These are phyloP conservation scores for Cladobotryum mycophilum DNA, from an alignment of 2,329 filamentous ascomycete genomes.

Conservation along the genomic window DNA sequence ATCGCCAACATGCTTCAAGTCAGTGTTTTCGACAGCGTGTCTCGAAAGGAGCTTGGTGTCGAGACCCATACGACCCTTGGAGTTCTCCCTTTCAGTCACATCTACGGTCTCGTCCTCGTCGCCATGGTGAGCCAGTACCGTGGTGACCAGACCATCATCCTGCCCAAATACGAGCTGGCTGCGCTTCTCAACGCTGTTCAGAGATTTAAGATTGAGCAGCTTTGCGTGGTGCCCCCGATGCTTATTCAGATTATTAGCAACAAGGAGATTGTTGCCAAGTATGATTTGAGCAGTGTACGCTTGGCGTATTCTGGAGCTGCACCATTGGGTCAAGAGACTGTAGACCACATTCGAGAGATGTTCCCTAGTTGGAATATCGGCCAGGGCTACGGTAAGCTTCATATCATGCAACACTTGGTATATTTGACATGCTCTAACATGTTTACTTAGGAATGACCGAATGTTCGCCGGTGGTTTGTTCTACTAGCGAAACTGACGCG, in stretches of 20 bases:
- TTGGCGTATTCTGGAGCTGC: slow-evolving; percentile 67
- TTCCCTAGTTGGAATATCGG: slow-evolving; percentile 61
- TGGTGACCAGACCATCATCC: slow-evolving; percentile 66
- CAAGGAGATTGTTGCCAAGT: slow-evolving; percentile 51
- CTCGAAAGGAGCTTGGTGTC: slow-evolving; percentile 31
- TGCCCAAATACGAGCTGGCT: slow-evolving; percentile 71
- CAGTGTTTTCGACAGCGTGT: slow-evolving; percentile 34
- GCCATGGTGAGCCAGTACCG: slow-evolving; percentile 59
- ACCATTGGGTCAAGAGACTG: slow-evolving; percentile 64
- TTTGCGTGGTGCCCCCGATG: slow-evolving; percentile 72
- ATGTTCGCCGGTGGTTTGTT: slow-evolving; percentile 60
- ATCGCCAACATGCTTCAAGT: slow-evolving; percentile 70
- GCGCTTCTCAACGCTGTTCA: slow-evolving; percentile 59
- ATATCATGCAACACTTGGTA: no score
- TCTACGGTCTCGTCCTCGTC: slow-evolving; percentile 70
- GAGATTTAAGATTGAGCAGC: slow-evolving; percentile 58
- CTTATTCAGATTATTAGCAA: slow-evolving; percentile 67
- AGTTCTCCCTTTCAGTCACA: slow-evolving; percentile 75
- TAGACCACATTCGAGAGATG: slow-evolving; percentile 51
- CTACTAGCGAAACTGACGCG: slow-evolving; percentile 52
- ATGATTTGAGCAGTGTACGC: slow-evolving; percentile 62
- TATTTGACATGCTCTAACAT: no score
- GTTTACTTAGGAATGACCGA: slow-evolving; percentile 50
- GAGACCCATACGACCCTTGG: slow-evolving; percentile 50
- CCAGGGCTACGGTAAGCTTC: slow-evolving; percentile 59